A percentile compares a stretch with the other conserved stretches of the same genome.
phyloP scores from a whole-genome alignment of 148 eudicot genomes.

The Diospyros kaki region DNA sequence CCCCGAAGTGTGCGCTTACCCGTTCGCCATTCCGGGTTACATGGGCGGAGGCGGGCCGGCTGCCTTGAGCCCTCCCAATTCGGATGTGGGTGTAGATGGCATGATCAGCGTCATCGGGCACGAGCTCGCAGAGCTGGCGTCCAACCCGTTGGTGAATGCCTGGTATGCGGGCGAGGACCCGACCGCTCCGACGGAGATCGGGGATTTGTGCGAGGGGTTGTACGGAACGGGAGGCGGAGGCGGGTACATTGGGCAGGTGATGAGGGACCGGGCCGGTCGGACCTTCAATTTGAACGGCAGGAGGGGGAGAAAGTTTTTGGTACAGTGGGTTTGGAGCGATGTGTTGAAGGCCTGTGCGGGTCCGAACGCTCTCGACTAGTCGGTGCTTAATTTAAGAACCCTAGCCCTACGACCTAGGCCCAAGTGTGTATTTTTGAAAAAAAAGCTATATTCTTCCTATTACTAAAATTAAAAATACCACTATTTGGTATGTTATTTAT shows the following conservation, averaged over 20 bases:
- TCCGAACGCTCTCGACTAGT: conserved; percentile 78
- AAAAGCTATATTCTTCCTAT: too few species aligned
- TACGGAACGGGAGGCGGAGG: conserved; percentile 97
- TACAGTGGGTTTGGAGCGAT: conserved; percentile 97
- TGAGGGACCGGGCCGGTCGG: conserved; percentile 58
- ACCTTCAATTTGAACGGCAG: conserved; percentile 72
- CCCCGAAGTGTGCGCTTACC: conserved; percentile 95
- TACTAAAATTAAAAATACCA: too few species aligned
- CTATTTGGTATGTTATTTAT: too few species aligned
- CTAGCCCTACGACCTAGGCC: too few species aligned
- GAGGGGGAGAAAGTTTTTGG: conserved; percentile 67
- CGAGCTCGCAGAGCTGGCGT: conserved; percentile 80
- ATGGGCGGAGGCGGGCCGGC: conserved; percentile 63
- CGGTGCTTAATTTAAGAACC: too few species aligned
- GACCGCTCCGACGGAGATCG: conserved; percentile 94
- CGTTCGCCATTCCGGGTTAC: conserved; percentile 78
- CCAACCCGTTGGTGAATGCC: conserved; percentile 84
- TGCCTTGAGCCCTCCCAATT: conserved; percentile 59
- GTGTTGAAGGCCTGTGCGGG: conserved; percentile 83
- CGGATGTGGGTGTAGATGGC: conserved; percentile 74
- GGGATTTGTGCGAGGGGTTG: conserved; percentile 86
- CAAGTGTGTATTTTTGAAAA: too few species aligned
- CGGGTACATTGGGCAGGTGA: conserved; percentile 86
- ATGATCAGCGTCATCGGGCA: conserved; percentile 90
- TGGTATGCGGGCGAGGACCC: conserved; percentile 99